phyloP scores from a whole-genome alignment of 495 filamentous ascomycete species.

The Hypoxylon rickii region DNA sequence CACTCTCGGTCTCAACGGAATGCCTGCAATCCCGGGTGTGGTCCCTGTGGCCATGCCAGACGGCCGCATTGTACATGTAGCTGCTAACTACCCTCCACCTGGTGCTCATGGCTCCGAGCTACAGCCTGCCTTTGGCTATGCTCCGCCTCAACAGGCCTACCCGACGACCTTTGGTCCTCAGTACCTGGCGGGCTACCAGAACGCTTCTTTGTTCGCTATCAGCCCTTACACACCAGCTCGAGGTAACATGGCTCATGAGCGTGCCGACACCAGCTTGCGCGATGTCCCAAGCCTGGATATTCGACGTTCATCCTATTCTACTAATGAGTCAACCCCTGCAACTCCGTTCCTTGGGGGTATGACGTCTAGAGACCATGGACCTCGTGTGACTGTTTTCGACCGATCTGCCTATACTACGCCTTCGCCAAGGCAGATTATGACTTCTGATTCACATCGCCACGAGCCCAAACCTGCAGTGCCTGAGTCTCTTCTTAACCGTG shows the following conservation, averaged over 20 bases:
- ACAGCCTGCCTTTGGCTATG: conserved; percentile 34
- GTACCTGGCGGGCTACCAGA: conserved; percentile 31
- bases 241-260: conserved; percentile 43
- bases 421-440: conserved; percentile 64
- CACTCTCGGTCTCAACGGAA: conserved; percentile 33
- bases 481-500: conserved; percentile 63
- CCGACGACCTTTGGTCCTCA: conserved; percentile 19
- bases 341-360: conserved; percentile 63
- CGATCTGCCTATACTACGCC: conserved; percentile 66
- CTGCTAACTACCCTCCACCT: conserved; percentile 34
- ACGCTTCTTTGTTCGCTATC: conserved; percentile 40
- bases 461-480: conserved; percentile 48
- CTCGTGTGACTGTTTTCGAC: conserved; percentile 61
- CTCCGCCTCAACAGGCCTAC: conserved; percentile 29
- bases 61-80: conserved; percentile 42
- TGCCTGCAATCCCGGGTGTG: conserved; percentile 28
- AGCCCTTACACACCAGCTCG: conserved; percentile 57
- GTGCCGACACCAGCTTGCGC: conserved; percentile 44
- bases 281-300: conserved; percentile 64
- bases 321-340: conserved; percentile 67
- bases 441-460: conserved; percentile 42
- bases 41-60: conserved; percentile 40
- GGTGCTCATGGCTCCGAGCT: conserved; percentile 25
- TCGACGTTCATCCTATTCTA: conserved; percentile 68
- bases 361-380: conserved; percentile 54